Evolutionary conservation across 2,329 filamentous ascomycete species (phyloP), one percentile per base, ranked within the genome.

Genomic region (Sporothrix brunneoviolacea): DNA sequence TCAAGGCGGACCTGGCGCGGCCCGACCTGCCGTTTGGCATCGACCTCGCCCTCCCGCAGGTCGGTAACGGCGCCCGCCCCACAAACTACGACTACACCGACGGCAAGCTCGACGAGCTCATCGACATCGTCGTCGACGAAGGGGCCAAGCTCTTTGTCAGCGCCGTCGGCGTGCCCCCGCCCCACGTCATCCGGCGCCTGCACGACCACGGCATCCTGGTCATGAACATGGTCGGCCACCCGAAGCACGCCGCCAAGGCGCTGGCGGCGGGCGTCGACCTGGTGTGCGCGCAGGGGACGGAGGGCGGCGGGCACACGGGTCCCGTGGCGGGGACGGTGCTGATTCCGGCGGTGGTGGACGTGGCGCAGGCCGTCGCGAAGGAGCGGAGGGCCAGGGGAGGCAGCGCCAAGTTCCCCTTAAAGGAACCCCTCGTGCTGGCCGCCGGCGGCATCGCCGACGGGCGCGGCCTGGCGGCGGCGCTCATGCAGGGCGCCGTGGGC

Each of bases 181-280:
- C 73, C 40, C 67, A 73, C 51, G 80, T 91, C 4, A 85, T 96
- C 51, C 82, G 88, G 58, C 72, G 82, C 40, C 74, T 97, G 39
- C 91, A 97, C 63, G 75, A 76, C 8, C 84, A 86, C 0, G 87
- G 86, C 0, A 86, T 97, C 36, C 64, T 94, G 53, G 76, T 96
- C 32, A 96, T 96, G 90, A 96, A 96, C 67, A 96, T 96, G 91
- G 90, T 96, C 18, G 91, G 91, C 0, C 87, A 91, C 60, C 91
- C 91, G 2, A 89, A 86, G 65, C 91, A 97, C 66, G 91, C 91
- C 1, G 79, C 84, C 65, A 96, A 96, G 71, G 91, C 91, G 3
- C 73, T 97, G 4, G 81, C 89, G 44, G 79, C 84, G 0, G 91
- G 91, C 38, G 89, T 95, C 9, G 91, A 97, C 68, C 84, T 96